phyloP scores from a whole-genome alignment of 2,329 filamentous ascomycete genomes.

The Fusarium sp. region DNA sequence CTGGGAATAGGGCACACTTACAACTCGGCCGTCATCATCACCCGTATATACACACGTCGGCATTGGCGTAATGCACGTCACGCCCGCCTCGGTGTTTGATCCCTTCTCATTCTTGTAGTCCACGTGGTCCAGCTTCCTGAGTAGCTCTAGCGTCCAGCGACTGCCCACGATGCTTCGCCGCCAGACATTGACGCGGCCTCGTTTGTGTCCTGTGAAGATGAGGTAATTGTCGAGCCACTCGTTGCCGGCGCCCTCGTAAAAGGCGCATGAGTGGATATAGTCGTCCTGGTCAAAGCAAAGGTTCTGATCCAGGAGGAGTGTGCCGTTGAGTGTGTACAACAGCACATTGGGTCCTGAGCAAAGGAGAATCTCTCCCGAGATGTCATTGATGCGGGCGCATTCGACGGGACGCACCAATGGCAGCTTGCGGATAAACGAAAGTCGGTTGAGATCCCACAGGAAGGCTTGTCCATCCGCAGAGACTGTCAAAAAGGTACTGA shows the following conservation, averaged over 20 bases:
- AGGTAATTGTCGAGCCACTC: slow-evolving; percentile 93
- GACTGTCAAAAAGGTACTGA: slow-evolving; percentile 89
- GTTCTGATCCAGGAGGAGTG: slow-evolving; percentile 84
- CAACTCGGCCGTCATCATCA: slow-evolving; percentile 92
- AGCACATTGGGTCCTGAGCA: slow-evolving; percentile 83
- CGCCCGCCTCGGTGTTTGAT: slow-evolving; percentile 75
- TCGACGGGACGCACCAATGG: slow-evolving; percentile 73
- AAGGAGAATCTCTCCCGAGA: slow-evolving; percentile 90
- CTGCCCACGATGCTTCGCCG: slow-evolving; percentile 70
- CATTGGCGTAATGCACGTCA: slow-evolving; percentile 90
- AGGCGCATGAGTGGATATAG: slow-evolving; percentile 85
- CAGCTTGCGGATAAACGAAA: slow-evolving; percentile 86
- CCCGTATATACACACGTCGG: slow-evolving; percentile 90
- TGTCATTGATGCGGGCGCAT: slow-evolving; percentile 89
- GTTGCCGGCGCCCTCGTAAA: slow-evolving; percentile 91
- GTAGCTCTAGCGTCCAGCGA: slow-evolving; percentile 82
- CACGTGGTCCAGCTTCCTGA: slow-evolving; percentile 86
- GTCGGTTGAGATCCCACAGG: slow-evolving; percentile 94
- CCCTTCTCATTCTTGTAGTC: slow-evolving; percentile 76
- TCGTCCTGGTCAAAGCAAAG: slow-evolving; percentile 82
- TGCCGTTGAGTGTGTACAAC: slow-evolving; percentile 91
- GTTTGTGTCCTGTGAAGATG: slow-evolving; percentile 89
- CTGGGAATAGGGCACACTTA: slow-evolving; percentile 56
- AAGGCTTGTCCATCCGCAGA: slow-evolving; percentile 87
- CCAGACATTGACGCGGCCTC: slow-evolving; percentile 88